phyloP scores from a whole-genome alignment of 225 moss, liverwort and hornwort species.

The Asterella californica region DNA sequence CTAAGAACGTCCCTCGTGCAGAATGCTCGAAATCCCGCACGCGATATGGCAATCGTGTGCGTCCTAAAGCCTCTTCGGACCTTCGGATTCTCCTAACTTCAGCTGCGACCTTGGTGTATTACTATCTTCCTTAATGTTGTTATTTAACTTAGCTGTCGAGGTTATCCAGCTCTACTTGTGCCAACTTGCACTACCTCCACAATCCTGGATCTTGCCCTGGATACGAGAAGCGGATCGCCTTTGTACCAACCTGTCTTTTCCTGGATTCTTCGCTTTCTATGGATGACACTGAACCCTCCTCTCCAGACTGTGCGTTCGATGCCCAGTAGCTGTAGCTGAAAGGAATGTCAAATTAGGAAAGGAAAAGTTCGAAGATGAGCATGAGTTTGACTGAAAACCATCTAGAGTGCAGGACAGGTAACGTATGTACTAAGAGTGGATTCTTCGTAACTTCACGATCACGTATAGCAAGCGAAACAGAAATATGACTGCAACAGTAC shows the following conservation, averaged over 20 bases:
- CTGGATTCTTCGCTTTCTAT: slow-evolving; percentile 86
- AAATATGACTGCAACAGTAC: not conserved
- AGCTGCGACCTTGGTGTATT: too few species aligned
- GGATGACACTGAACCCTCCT: slow-evolving; percentile 66
- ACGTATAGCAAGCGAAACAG: too few species aligned
- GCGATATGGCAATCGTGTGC: too few species aligned
- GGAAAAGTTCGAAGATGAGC: not conserved
- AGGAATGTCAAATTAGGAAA: not conserved
- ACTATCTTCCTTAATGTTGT: too few species aligned
- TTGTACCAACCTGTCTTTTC: slow-evolving; percentile 76
- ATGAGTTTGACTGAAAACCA: not conserved
- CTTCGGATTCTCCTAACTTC: too few species aligned
- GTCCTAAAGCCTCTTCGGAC: too few species aligned
- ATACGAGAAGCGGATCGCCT: not conserved
- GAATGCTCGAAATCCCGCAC: too few species aligned
- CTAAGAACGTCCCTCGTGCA: too few species aligned
- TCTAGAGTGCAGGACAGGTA: not conserved
- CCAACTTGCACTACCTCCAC: too few species aligned
- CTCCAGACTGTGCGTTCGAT: slow-evolving; percentile 39
- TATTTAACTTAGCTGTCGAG: too few species aligned
- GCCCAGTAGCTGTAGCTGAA: slow-evolving; percentile 57
- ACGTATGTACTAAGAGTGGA: not conserved
- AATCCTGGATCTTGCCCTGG: not conserved
- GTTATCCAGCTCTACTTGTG: too few species aligned
- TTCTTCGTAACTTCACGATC: not conserved